Percentiles rank a stretch among this genome's conserved stretches.
Evolutionary conservation across 176 grass and related monocot species (phyloP).

Genomic region (Tuctoria greenei): DNA sequence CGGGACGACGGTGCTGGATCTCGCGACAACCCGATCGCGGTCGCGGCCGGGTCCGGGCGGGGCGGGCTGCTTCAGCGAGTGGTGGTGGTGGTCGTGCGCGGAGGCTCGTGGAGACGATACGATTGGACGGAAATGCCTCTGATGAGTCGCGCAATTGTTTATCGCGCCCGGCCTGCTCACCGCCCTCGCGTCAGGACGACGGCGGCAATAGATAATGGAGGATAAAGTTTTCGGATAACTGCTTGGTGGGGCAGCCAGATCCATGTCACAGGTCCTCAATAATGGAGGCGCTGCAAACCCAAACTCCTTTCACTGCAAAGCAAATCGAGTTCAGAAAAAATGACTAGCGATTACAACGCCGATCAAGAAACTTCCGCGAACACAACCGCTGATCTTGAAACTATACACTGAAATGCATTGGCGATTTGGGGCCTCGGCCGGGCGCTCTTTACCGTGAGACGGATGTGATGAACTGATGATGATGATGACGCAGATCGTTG

Average conservation of each 20-base stretch:
- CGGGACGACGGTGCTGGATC: slow-evolving; percentile 45
- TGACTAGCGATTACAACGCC: no score
- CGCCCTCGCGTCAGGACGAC: slow-evolving; percentile 28
- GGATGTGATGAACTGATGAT: slow-evolving; percentile 22
- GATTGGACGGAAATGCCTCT: slow-evolving; percentile 3
- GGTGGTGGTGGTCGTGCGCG: neutral
- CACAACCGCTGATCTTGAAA: neutral
- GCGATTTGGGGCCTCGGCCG: no score
- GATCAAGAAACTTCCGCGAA: neutral
- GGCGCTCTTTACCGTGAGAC: slow-evolving; percentile 17
- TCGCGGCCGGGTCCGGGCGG: neutral
- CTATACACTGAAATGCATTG: neutral
- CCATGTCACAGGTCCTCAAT: slow-evolving; percentile 38
- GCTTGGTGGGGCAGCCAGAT: slow-evolving; percentile 55
- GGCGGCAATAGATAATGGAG: slow-evolving; percentile 36
- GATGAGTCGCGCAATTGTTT: slow-evolving; percentile 40
- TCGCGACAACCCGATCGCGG: slow-evolving; percentile 13
- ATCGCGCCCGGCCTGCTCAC: neutral
- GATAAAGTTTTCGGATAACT: slow-evolving; percentile 34
- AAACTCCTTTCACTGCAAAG: neutral
- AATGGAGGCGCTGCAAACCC: slow-evolving; percentile 10
- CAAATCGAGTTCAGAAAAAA: no score
- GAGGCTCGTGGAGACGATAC: slow-evolving; percentile 18
- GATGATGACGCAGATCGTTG: neutral
- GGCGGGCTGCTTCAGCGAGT: slow-evolving; percentile 19